Percentiles rank a stretch among this genome's conserved stretches.
Evolutionary conservation across 345 rosid genomes (phyloP).

Genomic region (Gossypium anomalum): DNA sequence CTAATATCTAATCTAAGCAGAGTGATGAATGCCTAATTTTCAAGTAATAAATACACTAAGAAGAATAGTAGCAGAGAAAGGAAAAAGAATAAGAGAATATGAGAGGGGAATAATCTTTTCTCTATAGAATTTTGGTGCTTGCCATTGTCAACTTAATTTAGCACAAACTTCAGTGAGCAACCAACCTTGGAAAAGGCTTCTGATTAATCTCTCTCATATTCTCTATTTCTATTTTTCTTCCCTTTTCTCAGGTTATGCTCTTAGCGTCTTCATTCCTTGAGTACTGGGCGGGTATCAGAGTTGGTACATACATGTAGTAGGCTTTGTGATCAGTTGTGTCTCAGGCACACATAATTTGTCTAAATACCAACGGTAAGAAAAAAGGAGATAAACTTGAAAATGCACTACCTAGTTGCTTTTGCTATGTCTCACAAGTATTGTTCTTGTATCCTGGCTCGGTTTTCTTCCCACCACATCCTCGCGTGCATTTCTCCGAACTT

Average conservation of each 20-base stretch:
- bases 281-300: background rate
- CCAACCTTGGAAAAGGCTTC: background rate
- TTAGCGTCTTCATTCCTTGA: no score
- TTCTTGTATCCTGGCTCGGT: conserved; percentile 82
- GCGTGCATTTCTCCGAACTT: conserved; percentile 81
- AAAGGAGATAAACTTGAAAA: conserved; percentile 9
- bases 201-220: background rate
- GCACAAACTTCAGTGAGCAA: background rate
- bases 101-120: background rate
- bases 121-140: background rate
- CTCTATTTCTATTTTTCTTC: no score
- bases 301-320: background rate
- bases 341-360: conserved; percentile 9
- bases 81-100: no score
- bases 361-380: background rate
- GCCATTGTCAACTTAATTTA: background rate
- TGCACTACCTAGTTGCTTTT: background rate
- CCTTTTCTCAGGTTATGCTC: background rate
- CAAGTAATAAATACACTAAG: background rate
- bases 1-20: background rate
- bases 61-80: background rate
- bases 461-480: conserved; percentile 95
- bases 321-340: conserved; percentile 15
- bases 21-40: background rate
- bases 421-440: conserved; percentile 61